Base-by-base conservation (phyloP, 345 rosid genomes). In the Murraya koenigii region DNA sequence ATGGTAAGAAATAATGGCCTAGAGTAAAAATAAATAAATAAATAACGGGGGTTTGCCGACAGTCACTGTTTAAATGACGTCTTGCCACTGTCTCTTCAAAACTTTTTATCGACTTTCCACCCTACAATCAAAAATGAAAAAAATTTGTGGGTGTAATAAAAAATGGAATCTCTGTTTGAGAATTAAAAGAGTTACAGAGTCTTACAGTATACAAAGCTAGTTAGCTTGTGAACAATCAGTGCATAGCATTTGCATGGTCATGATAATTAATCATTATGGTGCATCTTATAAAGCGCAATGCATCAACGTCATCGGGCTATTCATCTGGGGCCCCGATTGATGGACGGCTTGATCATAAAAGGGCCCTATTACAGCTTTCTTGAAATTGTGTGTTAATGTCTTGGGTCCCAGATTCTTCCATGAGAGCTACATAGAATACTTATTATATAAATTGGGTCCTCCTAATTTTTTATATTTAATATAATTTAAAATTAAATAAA, bases 21-120 rank as follows among this genome's bases (percentile, higher is more conserved):
- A 41, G 17, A 0, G 49, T 44, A 13, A 44, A 44, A 33, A 30
- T 30, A 26, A 61, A 73, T 63, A 70, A 77, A 72, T 69, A 13
- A 32, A 63, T 6, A 64, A 32, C 2, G 8, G 2, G 93, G 93
- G 82, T 72, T 78, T 88, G 91, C 93, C 93, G 93, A 90, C 93
- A 88, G 77, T 81, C 73, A 79, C 86, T 86, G 80, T 86, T 78
- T 8, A 60, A 39, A 15, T 80, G 77, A 82, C 73, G 82, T 73
- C 74, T 72, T 61, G 35, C 33, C 54, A 76, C 33, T 67, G 47
- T 47, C 63, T 65, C 41, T 11, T 41, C 49, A 41, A 41, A 41
- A 41, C 49, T 41, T 41, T 41, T 10, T 41, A 15, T 41, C 49
- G 15, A 11, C 3, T 41, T 41, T 41, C 49, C 47, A 41, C 47